Base-by-base conservation (phyloP, 805 yeast species). In the Metschnikowia santaceciliae region DNA sequence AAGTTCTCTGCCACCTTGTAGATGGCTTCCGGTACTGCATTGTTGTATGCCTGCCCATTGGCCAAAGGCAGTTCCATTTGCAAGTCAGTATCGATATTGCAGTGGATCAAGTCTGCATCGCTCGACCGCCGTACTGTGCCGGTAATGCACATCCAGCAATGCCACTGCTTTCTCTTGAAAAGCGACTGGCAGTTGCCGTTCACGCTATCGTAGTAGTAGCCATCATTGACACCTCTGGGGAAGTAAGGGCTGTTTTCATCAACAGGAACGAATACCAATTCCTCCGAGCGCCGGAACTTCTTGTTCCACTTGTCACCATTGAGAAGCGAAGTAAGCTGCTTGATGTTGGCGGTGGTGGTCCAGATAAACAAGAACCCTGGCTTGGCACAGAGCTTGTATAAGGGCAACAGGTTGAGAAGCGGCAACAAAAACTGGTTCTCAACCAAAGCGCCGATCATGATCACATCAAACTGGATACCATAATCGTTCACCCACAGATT, bases 91-190 rank as follows among this genome's bases (percentile, higher is more conserved):
- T 91, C 96, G 37, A 91, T 82, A 62, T 91, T 91, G 70, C 97
- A 92, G 65, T 91, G 95, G 54, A 91, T 90, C 52, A 91, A 74
- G 65, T 88, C 90, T 13, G 80, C 79, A 68, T 91, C 97, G 0
- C 84, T 82, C 2, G 95, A 81, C 60, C 97, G 78, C 62, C 96
- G 76, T 6, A 91, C 92, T 0, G 97, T 91, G 2, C 97, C 97
- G 2, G 96, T 91, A 48, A 91, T 87, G 59, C 97, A 92, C 97
- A 91, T 90, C 88, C 96, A 87, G 61, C 97, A 91, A 69, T 92
- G 97, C 96, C 97, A 91, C 68, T 87, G 94, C 67, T 87, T 83
- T 52, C 84, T 81, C 53, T 81, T 83, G 49, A 88, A 75, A 23
- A 88, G 63, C 2, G 69, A 61, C 47, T 58, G 50, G 22, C 57